Base-by-base conservation (phyloP, 495 filamentous ascomycete species). In the Amniculicola lignicola region DNA sequence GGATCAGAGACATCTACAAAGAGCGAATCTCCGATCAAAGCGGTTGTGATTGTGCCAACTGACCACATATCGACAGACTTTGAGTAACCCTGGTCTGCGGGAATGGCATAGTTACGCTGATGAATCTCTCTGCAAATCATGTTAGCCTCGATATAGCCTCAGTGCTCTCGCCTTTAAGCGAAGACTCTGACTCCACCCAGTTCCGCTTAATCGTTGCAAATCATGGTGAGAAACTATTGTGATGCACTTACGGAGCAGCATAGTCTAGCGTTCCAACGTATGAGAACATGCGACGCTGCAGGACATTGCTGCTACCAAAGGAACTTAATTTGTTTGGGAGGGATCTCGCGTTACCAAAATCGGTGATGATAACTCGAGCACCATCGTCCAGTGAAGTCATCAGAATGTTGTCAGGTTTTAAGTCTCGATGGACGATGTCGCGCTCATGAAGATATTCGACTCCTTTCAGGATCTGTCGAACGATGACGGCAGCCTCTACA, bases 321-420 rank as follows among this genome's bases (percentile, higher is more conserved):
- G 62, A 42, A 33, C 6, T 50, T 48, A 40, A 19, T 18, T 28
- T 29, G 19, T 18, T 22, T 39, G 41, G 64, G n/a, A 77, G 49
- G 14, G 72, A 69, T 28, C 70, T 79, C 5, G 84, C 81, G 44
- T 79, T 76, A 7, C 88, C 88, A 67, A 93, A 87, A 62, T 93
- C 88, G 0, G 84, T 84, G 19, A 93, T 71, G 0, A 90, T 77
- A 16, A 90, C 72, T 22, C 88, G 62, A 1, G 66, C 66, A 1
- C 68, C 69, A 21, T 58, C 55, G 14, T 57, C 46, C 35, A 68
- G 60, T 6, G 72, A 73, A 29, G 80, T 78, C 70, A 85, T 77
- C 10, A 88, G 73, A 6, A 87, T 77, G 41, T 87, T 88, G 29
- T 87, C 84, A 0, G 82, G 84, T 63, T 88, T 87, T n/a, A 88